Base-by-base conservation (phyloP, 345 rosid species). In the Erucastrum elatum region DNA sequence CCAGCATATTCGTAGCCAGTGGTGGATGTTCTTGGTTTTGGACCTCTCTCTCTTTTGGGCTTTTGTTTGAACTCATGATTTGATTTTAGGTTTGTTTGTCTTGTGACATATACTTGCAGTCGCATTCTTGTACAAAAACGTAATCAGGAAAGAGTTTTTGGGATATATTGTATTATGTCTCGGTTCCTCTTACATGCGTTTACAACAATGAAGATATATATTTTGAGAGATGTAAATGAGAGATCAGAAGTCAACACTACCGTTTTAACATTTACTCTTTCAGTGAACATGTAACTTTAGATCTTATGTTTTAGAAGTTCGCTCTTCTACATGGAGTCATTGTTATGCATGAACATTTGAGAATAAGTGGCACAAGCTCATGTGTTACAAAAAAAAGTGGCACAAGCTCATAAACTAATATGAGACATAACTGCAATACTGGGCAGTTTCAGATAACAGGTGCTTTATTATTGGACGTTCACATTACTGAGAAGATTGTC, bases 51-150 rank as follows among this genome's bases (percentile, higher is more conserved):
- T 55, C 7, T 70, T 13, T 25, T 29, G 15, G 21, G 0, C 21
- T 21, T 21, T 62, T 49, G 29, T 25, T 13, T 2, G 11, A 33
- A 66, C 27, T 73, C 30, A 41, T 11, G 13, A 41, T 34, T 37
- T 41, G 12, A 3, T 41, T 41, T 41, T 79, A 79, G 82, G 78
- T 59, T 59, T 25, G 31, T 67, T 74, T 79, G 65, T 68, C 66
- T 67, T 61, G 74, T 79, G 78, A 66, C 77, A 66, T 66, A 21
- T 58, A 41, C 77, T 59, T 9, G 62, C 72, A 8, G 77, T 66
- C 44, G 16, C 82, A 79, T 64, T 39, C 61, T 74, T 79, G 82
- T 74, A 79, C 82, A 79, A 68, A 79, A 79, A 73, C 58, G 62
- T 72, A 66, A 76, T 15, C 75, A 8, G 53, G 11, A 59, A 41